A percentile compares a stretch with the other conserved stretches of the same genome.
These are phyloP conservation scores for Lagenaria siceraria DNA, from an alignment of 306 rosid genomes.

Conservation along the genomic window DNA sequence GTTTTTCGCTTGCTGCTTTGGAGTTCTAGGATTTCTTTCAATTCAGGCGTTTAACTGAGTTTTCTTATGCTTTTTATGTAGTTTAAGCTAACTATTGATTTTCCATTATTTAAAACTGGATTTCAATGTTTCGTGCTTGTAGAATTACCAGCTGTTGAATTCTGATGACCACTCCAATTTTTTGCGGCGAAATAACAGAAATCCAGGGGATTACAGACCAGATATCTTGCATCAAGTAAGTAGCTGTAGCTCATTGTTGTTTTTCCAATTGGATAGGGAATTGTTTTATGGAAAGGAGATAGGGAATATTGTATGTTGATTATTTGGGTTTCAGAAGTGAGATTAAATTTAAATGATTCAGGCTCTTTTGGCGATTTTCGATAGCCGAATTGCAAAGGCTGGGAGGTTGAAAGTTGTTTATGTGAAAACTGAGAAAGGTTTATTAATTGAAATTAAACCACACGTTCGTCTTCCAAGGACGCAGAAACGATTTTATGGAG, in stretches of 20 bases:
- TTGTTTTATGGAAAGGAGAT: background rate
- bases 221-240: conserved; percentile 81
- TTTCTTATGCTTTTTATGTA: background rate
- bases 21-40: background rate
- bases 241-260: background rate
- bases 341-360: conserved; percentile 11
- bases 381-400: conserved; percentile 73
- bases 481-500: conserved; percentile 66
- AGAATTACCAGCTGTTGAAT: conserved; percentile 67
- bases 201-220: conserved; percentile 73
- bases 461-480: conserved; percentile 78
- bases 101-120: background rate
- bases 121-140: conserved; percentile 6
- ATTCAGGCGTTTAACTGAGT: background rate
- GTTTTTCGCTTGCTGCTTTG: background rate
- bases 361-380: conserved; percentile 71
- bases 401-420: conserved; percentile 69
- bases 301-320: background rate
- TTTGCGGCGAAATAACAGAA: conserved; percentile 43
- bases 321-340: background rate
- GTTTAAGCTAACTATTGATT: background rate
- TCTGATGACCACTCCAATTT: conserved; percentile 71
- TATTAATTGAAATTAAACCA: conserved; percentile 72
- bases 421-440: conserved; percentile 67
- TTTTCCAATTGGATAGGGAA: background rate